Conservation (phyloP, 768 basidiomycete genomes). For the Hygrocybe punicea region DNA sequence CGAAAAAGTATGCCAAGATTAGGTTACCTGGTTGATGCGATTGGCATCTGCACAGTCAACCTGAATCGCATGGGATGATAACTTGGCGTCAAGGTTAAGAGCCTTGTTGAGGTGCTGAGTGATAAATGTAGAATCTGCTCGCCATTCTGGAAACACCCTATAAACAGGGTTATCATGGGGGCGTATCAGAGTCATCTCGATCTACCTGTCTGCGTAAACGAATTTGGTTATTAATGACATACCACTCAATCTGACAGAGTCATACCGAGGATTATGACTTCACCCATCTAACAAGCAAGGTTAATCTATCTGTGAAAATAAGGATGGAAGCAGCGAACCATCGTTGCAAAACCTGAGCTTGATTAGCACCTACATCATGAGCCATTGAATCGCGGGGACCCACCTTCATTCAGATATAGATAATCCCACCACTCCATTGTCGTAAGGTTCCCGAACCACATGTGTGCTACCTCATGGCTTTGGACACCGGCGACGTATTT, state of each 20-base stretch:
- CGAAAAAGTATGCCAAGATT: background rate
- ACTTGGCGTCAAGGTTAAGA: conserved; percentile 75
- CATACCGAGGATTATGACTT: conserved; percentile 75
- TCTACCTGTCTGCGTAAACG: conserved; percentile 50
- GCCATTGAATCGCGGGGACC: conserved; percentile 7
- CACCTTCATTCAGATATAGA: conserved; percentile 77
- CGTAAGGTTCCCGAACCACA: conserved; percentile 91
- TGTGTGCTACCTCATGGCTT: conserved; percentile 84
- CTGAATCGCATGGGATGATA: conserved; percentile 90
- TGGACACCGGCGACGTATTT: conserved; percentile 76
- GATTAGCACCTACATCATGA: background rate
- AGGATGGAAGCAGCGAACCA: conserved; percentile 45
- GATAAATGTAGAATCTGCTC: conserved; percentile 77
- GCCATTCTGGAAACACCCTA: conserved; percentile 84
- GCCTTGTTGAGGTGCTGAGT: conserved; percentile 73
- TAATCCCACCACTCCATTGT: conserved; percentile 95
- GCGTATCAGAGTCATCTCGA: conserved; percentile 3
- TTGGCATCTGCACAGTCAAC: conserved; percentile 86
- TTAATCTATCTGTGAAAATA: background rate
- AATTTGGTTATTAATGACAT: background rate
- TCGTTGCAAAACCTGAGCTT: conserved; percentile 70
- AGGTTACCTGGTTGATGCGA: conserved; percentile 66
- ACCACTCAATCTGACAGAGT: conserved; percentile 13
- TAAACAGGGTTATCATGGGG: conserved; percentile 1
- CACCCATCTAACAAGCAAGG: conserved; percentile 62